Conservation (phyloP, 169 alveolate species). For the Miamiensis avidus region DNA sequence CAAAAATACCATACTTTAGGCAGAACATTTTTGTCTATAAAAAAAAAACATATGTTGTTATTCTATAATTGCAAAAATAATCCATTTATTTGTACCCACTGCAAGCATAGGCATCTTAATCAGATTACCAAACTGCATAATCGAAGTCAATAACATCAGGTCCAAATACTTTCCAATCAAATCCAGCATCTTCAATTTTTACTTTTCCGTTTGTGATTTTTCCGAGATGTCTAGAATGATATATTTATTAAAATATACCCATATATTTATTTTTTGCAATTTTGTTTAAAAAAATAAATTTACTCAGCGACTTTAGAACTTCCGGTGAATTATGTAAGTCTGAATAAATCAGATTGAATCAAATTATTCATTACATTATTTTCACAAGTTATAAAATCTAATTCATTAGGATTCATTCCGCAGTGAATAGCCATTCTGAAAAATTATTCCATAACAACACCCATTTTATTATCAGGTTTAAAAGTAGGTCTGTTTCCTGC, state of each 20-base stretch:
- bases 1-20: conserved; percentile 80
- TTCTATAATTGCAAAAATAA: too few species aligned
- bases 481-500: conserved; percentile 84
- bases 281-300: too few species aligned
- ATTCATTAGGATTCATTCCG: conserved; percentile 83
- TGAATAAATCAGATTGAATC: conserved; percentile 50
- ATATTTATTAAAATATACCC: too few species aligned
- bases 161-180: conserved; percentile 89
- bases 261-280: too few species aligned
- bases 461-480: conserved; percentile 72
- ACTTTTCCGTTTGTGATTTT: conserved; percentile 74
- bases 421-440: conserved; percentile 76
- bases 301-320: not conserved
- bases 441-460: conserved; percentile 79
- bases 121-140: conserved; percentile 88
- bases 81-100: conserved; percentile 54
- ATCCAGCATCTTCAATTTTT: conserved; percentile 90
- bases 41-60: not conserved
- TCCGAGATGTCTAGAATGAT: conserved; percentile 28
- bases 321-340: conserved; percentile 86
- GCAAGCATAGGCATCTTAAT: conserved; percentile 89
- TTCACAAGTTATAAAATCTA: conserved; percentile 66
- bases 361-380: conserved; percentile 69
- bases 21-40: conserved; percentile 83
- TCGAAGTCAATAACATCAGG: conserved; percentile 83